Base-by-base conservation (phyloP, 768 basidiomycete genomes). In the Mycena crocata region DNA sequence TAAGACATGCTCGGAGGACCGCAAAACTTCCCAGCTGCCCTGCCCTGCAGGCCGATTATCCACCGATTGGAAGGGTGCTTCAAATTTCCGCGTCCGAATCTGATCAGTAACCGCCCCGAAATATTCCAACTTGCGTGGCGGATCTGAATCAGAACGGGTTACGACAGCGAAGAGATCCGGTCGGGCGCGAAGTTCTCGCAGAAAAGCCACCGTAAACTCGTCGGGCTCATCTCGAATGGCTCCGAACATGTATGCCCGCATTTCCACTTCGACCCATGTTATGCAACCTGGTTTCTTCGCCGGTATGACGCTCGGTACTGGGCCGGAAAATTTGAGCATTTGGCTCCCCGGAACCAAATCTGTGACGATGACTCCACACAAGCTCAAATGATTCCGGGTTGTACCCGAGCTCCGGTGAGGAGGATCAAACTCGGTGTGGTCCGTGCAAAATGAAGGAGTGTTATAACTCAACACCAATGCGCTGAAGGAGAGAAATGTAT, bases 161-260 rank as follows among this genome's bases (percentile, higher is more conserved):
- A 79, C 67, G 3, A 80, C 74, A 30, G 76, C 69, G 50, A 80
- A 80, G 2, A 77, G 63, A 35, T 80, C 76, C 2, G 76, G 79
- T 1, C 75, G 73, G 1, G 69, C 70, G n/a, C 74, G 69, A 21
- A 80, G 73, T 24, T 78, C 75, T 24, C 61, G 54, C 1, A 80
- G 52, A 37, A 80, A 80, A 12, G 73, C 71, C 0, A 64, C 48
- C 5, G 71, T 64, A 46, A 79, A 79, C 0, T 45, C 31, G 56
- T 78, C 74, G 1, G 52, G 70, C 19, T 79, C 75, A 54, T 75
- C 71, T 30, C 71, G 69, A 30, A 80, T 28, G 7, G 78, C 79
- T 2, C 79, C 78, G 31, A 80, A 80, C 57, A 80, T 70, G 58
- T 75, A 72, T 5, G 67, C 57, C 12, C 78, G 70, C 2, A 19